Evolutionary conservation across 2,329 filamentous ascomycete genomes (phyloP).

Genomic region (Fusarium sp.): DNA sequence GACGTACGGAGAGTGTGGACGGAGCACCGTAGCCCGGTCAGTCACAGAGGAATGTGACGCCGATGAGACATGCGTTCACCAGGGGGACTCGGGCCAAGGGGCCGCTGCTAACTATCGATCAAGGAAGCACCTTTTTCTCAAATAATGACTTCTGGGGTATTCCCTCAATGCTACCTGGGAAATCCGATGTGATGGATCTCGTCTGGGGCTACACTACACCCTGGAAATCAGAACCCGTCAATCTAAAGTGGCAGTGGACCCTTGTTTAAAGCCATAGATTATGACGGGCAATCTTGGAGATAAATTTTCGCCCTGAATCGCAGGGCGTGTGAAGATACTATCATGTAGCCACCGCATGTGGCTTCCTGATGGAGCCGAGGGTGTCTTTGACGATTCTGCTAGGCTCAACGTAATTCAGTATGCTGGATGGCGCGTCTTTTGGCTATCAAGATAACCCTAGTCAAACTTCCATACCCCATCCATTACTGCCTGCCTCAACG

Average conservation of each 20-base stretch:
- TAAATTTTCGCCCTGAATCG: constrained; percentile 33
- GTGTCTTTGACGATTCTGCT: constrained; percentile 40
- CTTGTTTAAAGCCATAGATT: constrained; percentile 23
- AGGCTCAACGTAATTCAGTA: constrained; percentile 48
- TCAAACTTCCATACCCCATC: not conserved
- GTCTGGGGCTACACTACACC: constrained; percentile 21
- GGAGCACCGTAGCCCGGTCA: constrained; percentile 22
- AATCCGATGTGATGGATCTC: constrained; percentile 32
- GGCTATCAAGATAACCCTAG: not conserved
- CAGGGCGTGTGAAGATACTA: constrained; percentile 17
- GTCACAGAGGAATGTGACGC: constrained; percentile 40
- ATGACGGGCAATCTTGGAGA: constrained; percentile 32
- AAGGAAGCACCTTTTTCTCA: constrained; percentile 19
- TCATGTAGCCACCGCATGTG: constrained; percentile 21
- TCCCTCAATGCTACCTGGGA: constrained; percentile 23
- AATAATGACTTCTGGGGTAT: constrained; percentile 32
- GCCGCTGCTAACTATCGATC: constrained; percentile 18
- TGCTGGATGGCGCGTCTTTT: constrained; percentile 51
- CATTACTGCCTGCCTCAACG: not conserved
- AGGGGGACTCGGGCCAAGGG: constrained; percentile 17
- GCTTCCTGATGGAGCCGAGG: constrained; percentile 23
- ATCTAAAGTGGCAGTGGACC: constrained; percentile 28
- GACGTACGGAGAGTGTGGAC: constrained; percentile 41
- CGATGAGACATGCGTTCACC: constrained; percentile 32
- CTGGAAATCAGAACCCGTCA: constrained; percentile 41